Conservation (phyloP, 805 yeast genomes). For the Barnettozyma vustinii region DNA sequence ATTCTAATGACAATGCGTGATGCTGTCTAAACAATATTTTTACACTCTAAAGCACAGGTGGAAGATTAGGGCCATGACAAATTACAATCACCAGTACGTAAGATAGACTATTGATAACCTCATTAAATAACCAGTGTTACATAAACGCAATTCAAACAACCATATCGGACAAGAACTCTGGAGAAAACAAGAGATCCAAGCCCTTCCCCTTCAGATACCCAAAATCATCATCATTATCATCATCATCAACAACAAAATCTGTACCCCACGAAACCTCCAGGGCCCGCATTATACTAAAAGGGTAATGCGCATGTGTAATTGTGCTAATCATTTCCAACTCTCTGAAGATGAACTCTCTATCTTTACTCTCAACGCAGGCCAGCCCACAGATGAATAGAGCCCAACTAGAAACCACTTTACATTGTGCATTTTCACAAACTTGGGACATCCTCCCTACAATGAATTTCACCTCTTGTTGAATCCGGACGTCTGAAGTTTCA, state of each 20-base stretch:
- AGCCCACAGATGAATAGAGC: slow-evolving; percentile 19
- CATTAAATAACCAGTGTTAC: background rate
- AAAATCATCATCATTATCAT: background rate
- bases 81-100: too few relatives aligned
- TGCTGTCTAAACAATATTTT: too few relatives aligned
- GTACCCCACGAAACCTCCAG: slow-evolving; percentile 17
- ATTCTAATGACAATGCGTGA: background rate
- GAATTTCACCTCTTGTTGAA: slow-evolving; percentile 12
- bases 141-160: background rate
- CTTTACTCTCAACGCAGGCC: slow-evolving; percentile 6
- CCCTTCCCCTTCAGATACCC: slow-evolving; percentile 10
- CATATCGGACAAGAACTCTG: slow-evolving; percentile 4
- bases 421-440: slow-evolving; percentile 8
- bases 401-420: slow-evolving; percentile 15
- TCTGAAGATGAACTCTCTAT: slow-evolving; percentile 9
- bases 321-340: slow-evolving; percentile 12
- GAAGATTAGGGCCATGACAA: too few relatives aligned
- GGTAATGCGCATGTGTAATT: slow-evolving; percentile 12
- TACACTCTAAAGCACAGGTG: too few relatives aligned
- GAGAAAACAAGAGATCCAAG: slow-evolving; percentile 12
- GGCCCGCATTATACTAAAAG: slow-evolving; percentile 13
- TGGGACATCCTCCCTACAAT: slow-evolving; percentile 6
- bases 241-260: background rate
- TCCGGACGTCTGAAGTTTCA: slow-evolving; percentile 2
- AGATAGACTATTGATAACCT: too few relatives aligned